Evolutionary conservation across 2,329 filamentous ascomycete species (phyloP).

Genomic region (Orbilia oligospora): DNA sequence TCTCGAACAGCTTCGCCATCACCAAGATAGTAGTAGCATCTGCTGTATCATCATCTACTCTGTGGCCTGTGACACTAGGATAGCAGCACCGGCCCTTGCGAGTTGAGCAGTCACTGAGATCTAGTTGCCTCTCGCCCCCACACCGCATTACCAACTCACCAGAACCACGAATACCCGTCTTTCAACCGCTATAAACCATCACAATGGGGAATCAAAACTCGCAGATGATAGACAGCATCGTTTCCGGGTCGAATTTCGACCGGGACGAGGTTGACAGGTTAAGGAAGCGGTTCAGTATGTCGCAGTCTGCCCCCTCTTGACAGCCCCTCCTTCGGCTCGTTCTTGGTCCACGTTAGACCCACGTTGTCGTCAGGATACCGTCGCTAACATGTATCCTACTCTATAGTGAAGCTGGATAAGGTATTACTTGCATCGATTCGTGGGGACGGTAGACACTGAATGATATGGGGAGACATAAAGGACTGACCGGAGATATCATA

Average conservation of each 20-base stretch:
- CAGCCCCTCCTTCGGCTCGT: constrained; percentile 25
- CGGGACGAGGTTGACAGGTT: constrained; percentile 96
- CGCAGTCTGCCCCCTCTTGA: constrained; percentile 17
- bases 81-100: neutral
- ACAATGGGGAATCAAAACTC: constrained; percentile 79
- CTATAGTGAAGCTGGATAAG: constrained; percentile 90
- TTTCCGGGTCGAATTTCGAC: constrained; percentile 97
- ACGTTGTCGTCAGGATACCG: neutral
- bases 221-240: constrained; percentile 91
- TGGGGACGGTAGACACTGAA: neutral
- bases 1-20: constrained; percentile 56
- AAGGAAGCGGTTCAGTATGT: constrained; percentile 84
- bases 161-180: constrained; percentile 14
- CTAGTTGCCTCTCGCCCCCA: neutral
- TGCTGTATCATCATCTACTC: constrained; percentile 44
- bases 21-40: neutral
- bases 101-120: neutral
- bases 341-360: neutral
- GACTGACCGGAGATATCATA: constrained; percentile 6
- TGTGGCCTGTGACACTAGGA: constrained; percentile 33
- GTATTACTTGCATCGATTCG: constrained; percentile 69
- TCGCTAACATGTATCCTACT: constrained; percentile 26
- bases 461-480: neutral
- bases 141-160: neutral
- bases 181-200: constrained; percentile 59